These are phyloP conservation scores for Chlamydomonas applanata DNA, from an alignment of 139 green algal genomes.

Conservation along the genomic window DNA sequence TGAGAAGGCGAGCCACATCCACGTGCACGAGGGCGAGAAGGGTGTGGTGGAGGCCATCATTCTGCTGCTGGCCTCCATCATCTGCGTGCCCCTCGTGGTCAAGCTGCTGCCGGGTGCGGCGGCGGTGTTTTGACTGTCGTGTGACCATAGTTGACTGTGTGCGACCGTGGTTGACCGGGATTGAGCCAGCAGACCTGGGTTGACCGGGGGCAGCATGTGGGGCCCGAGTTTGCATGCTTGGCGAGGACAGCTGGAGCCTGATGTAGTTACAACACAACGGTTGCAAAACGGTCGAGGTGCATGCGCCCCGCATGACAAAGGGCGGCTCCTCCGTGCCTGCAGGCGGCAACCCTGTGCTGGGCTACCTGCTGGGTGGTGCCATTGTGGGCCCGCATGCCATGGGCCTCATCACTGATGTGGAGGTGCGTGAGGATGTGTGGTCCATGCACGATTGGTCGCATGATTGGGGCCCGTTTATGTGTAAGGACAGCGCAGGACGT, in stretches of 20 bases:
- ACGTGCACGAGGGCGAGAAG: constrained; percentile 68
- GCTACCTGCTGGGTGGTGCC: constrained; percentile 85
- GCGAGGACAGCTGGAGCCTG: no score
- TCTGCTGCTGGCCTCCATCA: constrained; percentile 81
- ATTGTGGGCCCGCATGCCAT: constrained; percentile 92
- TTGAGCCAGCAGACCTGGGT: no score
- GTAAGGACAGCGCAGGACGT: no score
- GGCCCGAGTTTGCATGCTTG: not conserved
- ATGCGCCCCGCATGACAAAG: no score
- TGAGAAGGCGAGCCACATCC: constrained; percentile 50
- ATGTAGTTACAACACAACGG: no score
- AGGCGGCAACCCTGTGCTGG: constrained; percentile 91
- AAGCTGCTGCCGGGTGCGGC: constrained; percentile 72
- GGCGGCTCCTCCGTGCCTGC: no score
- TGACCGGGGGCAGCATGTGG: no score
- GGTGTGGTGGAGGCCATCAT: constrained; percentile 84
- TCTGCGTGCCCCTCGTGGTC: constrained; percentile 85
- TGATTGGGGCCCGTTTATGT: no score
- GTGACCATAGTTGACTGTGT: not conserved
- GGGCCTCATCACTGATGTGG: constrained; percentile 18
- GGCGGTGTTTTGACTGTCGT: not conserved
- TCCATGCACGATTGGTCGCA: no score
- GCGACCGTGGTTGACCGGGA: no score
- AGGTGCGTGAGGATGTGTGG: no score
- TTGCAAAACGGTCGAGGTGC: no score